Evolutionary conservation across 169 alveolate genomes (phyloP).

Genomic region (Plasmodium cynomolgi): DNA sequence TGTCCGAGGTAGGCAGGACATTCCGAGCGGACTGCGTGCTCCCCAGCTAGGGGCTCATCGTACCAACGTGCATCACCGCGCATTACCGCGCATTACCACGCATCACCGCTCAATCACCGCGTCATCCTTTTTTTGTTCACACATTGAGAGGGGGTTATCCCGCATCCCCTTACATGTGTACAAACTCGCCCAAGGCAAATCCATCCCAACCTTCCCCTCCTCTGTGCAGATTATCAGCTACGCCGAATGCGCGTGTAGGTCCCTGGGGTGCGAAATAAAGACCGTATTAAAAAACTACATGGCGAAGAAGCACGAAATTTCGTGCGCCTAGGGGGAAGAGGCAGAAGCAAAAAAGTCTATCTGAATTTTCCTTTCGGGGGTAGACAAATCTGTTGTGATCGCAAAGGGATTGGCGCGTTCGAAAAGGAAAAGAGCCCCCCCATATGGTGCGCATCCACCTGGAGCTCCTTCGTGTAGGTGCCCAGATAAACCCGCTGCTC

Average conservation of each 20-base stretch:
- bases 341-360: not conserved
- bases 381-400: not conserved
- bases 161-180: not conserved
- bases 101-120: no score
- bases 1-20: slow-evolving; percentile 25
- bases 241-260: slow-evolving; percentile 57
- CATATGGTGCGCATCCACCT: not conserved
- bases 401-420: not conserved
- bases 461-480: not conserved
- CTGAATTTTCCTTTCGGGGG: not conserved
- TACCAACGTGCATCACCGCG: not conserved
- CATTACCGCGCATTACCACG: no score
- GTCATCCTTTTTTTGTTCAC: not conserved
- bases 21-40: not conserved
- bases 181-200: not conserved
- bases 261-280: slow-evolving; percentile 63
- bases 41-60: not conserved
- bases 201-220: not conserved
- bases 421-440: no score
- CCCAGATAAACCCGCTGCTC: not conserved
- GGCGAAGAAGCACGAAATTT: not conserved
- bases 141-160: not conserved
- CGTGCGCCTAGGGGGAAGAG: not conserved
- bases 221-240: slow-evolving; percentile 29
- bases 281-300: slow-evolving; percentile 35